A percentile compares a stretch with the other conserved stretches of the same genome.
These are phyloP conservation scores for Botrytis hyacinthi DNA, from an alignment of 2,329 filamentous ascomycete species.

Conservation along the genomic window DNA sequence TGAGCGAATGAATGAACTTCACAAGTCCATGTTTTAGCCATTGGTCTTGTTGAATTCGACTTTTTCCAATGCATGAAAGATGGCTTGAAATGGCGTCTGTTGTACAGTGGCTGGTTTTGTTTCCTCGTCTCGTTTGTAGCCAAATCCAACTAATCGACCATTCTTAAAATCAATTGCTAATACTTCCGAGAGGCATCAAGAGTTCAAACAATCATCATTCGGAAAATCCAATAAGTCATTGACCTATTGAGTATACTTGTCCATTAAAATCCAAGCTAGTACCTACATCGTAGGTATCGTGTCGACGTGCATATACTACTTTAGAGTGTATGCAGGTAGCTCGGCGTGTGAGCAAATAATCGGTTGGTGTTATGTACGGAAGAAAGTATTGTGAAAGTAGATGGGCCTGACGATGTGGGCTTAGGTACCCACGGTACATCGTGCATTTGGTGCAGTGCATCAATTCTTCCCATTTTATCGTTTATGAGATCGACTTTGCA, in stretches of 20 bases:
- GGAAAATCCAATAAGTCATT: constrained; percentile 1
- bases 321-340: background rate
- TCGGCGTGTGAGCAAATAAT: constrained; percentile 15
- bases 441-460: constrained; percentile 13
- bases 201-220: background rate
- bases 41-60: background rate
- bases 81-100: constrained; percentile 8
- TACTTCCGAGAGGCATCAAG: background rate
- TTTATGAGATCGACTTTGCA: constrained; percentile 8
- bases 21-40: background rate
- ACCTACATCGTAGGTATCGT: constrained; percentile 5
- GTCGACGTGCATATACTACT: constrained; percentile 13
- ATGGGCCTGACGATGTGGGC: constrained; percentile 3
- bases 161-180: background rate
- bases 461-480: constrained; percentile 4
- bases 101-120: constrained; percentile 5
- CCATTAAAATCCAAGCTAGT: background rate
- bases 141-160: background rate
- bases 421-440: constrained; percentile 9
- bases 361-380: constrained; percentile 6
- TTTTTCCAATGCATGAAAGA: constrained; percentile 12
- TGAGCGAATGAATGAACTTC: background rate
- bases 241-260: background rate
- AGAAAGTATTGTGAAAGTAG: constrained; percentile 9
- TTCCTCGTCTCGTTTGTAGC: background rate